These are phyloP conservation scores for Coprinopsis marcescibilis DNA, from an alignment of 768 basidiomycete genomes.

Conservation along the genomic window DNA sequence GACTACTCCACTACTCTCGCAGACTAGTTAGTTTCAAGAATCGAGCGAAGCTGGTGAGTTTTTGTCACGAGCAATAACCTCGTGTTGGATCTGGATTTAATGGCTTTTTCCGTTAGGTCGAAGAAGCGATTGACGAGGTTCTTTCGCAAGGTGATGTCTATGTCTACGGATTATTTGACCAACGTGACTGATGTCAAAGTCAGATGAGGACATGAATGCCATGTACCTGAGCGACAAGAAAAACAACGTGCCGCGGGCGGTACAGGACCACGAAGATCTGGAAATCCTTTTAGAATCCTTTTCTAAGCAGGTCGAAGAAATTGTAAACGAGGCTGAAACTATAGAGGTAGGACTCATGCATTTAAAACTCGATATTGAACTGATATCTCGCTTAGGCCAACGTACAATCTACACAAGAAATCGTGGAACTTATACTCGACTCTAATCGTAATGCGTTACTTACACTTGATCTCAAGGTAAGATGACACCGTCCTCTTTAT, in stretches of 20 bases:
- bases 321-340: slow-evolving; percentile 87
- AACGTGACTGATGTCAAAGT: not conserved
- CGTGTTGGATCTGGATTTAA: slow-evolving; percentile 5
- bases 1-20: slow-evolving; percentile 87
- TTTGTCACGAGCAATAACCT: no score
- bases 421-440: slow-evolving; percentile 93
- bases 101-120: slow-evolving; percentile 52
- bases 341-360: slow-evolving; percentile 57
- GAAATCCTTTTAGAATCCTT: slow-evolving; percentile 93
- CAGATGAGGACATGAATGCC: slow-evolving; percentile 90
- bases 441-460: slow-evolving; percentile 91
- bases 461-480: slow-evolving; percentile 83
- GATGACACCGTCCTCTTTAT: slow-evolving; percentile 8
- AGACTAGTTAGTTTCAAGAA: slow-evolving; percentile 86
- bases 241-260: slow-evolving; percentile 49
- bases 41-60: slow-evolving; percentile 71
- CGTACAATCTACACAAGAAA: slow-evolving; percentile 96
- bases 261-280: slow-evolving; percentile 86
- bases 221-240: slow-evolving; percentile 94
- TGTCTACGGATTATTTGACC: slow-evolving; percentile 6
- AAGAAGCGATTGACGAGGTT: slow-evolving; percentile 87
- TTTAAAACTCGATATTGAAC: not conserved
- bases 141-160: slow-evolving; percentile 67
- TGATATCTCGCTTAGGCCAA: slow-evolving; percentile 54
- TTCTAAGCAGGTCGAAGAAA: slow-evolving; percentile 94